A percentile compares a stretch with the other conserved stretches of the same genome.
Evolutionary conservation across 2,329 filamentous ascomycete genomes (phyloP).

Genomic region (Alternaria metachromatica): DNA sequence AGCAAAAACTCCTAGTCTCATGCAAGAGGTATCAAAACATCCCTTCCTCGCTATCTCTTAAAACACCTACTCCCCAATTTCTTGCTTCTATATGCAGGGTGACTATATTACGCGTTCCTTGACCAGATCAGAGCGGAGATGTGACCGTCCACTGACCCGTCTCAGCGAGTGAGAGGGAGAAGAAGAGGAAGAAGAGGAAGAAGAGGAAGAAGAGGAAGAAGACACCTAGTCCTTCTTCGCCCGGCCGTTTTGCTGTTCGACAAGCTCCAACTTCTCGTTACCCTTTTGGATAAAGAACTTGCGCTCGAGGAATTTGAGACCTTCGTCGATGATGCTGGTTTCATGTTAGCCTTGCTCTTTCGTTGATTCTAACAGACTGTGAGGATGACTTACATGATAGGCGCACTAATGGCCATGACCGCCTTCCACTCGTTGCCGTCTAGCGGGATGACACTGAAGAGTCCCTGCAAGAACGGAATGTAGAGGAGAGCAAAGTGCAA

Average conservation of each 20-base stretch:
- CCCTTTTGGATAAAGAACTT: slow-evolving; percentile 42
- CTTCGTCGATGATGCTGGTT: slow-evolving; percentile 77
- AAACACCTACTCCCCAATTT: background rate
- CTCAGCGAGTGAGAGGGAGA: background rate
- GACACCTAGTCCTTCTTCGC: slow-evolving; percentile 38
- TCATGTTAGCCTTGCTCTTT: slow-evolving; percentile 21
- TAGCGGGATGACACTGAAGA: slow-evolving; percentile 91
- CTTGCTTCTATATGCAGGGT: background rate
- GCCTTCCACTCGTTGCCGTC: slow-evolving; percentile 91
- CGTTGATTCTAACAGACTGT: background rate
- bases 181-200: background rate
- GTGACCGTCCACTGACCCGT: background rate
- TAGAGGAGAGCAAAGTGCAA: slow-evolving; percentile 95
- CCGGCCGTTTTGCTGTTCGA: slow-evolving; percentile 29
- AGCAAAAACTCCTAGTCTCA: background rate
- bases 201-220: background rate
- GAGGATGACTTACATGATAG: slow-evolving; percentile 77
- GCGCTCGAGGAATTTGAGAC: slow-evolving; percentile 77
- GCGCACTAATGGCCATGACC: slow-evolving; percentile 84
- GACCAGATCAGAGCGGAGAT: background rate
- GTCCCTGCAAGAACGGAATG: slow-evolving; percentile 81
- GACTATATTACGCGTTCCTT: slow-evolving; percentile 1
- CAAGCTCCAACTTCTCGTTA: slow-evolving; percentile 19
- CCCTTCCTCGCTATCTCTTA: background rate
- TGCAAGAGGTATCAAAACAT: slow-evolving; percentile 1